Evolutionary conservation across 306 rosid genomes (phyloP).

Genomic region (Quillaja saponaria): DNA sequence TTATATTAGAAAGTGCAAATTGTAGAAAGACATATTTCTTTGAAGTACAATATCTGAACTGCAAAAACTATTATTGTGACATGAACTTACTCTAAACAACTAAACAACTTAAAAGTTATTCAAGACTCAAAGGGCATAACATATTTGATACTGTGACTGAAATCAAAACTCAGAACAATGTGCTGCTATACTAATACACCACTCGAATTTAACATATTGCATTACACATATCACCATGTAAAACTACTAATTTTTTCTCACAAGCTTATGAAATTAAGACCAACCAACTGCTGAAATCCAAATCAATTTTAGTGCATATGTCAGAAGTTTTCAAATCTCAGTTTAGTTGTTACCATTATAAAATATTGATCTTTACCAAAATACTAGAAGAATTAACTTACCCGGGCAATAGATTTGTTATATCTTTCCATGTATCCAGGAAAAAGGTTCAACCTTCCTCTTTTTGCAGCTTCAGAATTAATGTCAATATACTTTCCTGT

Average conservation of each 20-base stretch:
- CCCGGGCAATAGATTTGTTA: constrained; percentile 68
- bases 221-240: not conserved
- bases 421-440: constrained; percentile 94
- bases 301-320: not conserved
- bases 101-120: not conserved
- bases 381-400: constrained; percentile 25
- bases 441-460: constrained; percentile 77
- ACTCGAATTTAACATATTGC: not conserved
- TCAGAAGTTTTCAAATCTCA: not conserved
- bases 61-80: no score
- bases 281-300: not conserved
- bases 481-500: constrained; percentile 75
- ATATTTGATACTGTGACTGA: not conserved
- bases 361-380: no score
- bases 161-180: not conserved
- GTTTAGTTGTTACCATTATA: no score
- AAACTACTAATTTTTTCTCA: not conserved
- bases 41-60: no score
- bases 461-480: constrained; percentile 58
- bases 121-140: not conserved
- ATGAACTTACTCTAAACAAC: not conserved
- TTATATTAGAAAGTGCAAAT: no score
- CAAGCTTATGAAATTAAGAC: not conserved
- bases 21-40: no score
- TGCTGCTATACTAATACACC: not conserved